Evolutionary conservation across 2,329 filamentous ascomycete genomes (phyloP), one percentile per base, ranked within the genome.

Genomic region (Zymoseptoria tritici): DNA sequence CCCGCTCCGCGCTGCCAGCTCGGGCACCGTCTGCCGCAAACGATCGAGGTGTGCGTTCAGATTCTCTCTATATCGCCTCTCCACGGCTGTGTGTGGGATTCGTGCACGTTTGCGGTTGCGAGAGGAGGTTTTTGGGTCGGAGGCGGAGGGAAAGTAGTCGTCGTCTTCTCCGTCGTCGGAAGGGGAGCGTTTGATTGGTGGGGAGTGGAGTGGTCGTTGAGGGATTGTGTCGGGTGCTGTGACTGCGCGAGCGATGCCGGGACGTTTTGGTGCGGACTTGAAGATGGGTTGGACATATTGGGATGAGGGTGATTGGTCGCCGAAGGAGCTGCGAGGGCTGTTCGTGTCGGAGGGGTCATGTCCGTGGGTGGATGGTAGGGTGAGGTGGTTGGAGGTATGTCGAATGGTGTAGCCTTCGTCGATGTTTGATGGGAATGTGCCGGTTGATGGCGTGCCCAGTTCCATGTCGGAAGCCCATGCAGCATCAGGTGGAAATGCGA

Each of bases 31-130:
- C 55, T 69, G 63, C 24, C 71, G 67, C 6, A 74, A 64, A 26
- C 69, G 68, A 36, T 73, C 70, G 26, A 74, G 66, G 56, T 73
- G 71, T 8, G 68, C 64, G 55, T 74, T 74, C 24, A 74, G 66
- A 50, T 73, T 74, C 60, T 74, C 72, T 9, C 72, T 64, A 62
- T 74, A 74, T 52, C 72, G 67, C 31, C 71, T 67, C 60, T 73
- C 71, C 29, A 71, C 68, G 2, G 72, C 71, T 4, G 72, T 73
- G 57, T 74, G 72, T 6, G 72, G 72, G 52, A 74, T 72, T 54
- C 72, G 72, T 56, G 72, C 69, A 4, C 71, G 71, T 55, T 70
- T 71, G 26, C 70, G 59, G 61, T 67, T 68, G 52, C 71, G 65
- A n/a, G 13, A 46, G 36, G 36, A 46, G 16, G 57, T 59, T 52